phyloP scores from a whole-genome alignment of 139 green algal species.

The Pseudopediastrum boryanum region DNA sequence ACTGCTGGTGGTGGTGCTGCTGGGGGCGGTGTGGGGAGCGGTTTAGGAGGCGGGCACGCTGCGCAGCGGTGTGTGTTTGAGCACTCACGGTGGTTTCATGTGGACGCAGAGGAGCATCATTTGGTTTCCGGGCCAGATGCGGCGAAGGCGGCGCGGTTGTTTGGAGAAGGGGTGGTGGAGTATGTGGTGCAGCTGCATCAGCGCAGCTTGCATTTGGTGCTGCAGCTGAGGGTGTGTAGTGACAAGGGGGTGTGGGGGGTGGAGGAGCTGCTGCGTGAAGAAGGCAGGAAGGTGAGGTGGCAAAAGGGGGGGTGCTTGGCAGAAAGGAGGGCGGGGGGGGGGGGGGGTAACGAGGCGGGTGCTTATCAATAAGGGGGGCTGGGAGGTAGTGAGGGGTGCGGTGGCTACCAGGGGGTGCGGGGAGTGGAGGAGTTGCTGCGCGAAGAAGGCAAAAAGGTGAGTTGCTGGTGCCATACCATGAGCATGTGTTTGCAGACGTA shows the following conservation, averaged over 20 bases:
- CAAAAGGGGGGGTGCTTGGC: neutral
- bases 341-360: no score
- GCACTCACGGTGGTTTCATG: conserved; percentile 40
- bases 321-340: no score
- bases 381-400: no score
- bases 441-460: conserved; percentile 4
- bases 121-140: conserved; percentile 34
- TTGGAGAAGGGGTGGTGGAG: conserved; percentile 21
- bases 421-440: neutral
- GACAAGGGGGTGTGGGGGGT: conserved; percentile 4
- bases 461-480: no score
- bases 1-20: neutral
- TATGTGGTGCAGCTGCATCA: conserved; percentile 22
- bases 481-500: no score
- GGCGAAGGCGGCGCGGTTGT: conserved; percentile 18
- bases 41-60: neutral
- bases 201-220: conserved; percentile 17
- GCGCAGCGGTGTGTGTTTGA: conserved; percentile 27
- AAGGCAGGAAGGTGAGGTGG: conserved; percentile 10
- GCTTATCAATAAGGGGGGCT: no score
- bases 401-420: neutral
- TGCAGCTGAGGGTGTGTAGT: neutral
- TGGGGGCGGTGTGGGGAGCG: neutral
- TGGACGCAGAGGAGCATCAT: conserved; percentile 57
- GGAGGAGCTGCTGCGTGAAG: neutral